Conservation (phyloP, 768 basidiomycete species). For the Rhodosporidiobolus odoratus region DNA sequence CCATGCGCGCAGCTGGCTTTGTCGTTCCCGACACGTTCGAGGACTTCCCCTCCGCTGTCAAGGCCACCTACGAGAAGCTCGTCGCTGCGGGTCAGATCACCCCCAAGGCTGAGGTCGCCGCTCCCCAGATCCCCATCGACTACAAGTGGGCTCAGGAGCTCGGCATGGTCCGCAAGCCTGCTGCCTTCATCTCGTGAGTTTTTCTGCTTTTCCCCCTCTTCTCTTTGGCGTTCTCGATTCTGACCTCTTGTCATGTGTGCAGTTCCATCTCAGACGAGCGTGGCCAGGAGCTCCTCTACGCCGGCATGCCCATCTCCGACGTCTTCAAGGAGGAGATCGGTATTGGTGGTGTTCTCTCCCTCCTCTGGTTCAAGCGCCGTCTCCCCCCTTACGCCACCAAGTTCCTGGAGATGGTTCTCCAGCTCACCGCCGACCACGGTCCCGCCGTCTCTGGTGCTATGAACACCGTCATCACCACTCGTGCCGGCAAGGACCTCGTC, state of each 20-base stretch:
- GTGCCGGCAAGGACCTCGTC: conserved; percentile 98
- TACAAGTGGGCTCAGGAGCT: conserved; percentile 99
- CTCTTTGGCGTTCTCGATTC: background rate
- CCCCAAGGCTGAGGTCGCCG: conserved; percentile 71
- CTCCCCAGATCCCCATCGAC: conserved; percentile 98
- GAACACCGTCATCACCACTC: conserved; percentile 98
- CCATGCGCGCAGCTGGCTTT: conserved; percentile 91
- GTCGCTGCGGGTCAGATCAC: conserved; percentile 63
- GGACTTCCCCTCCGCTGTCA: conserved; percentile 78
- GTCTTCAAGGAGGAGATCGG: conserved; percentile 73
- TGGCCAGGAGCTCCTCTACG: conserved; percentile 95
- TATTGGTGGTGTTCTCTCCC: conserved; percentile 86
- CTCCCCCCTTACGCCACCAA: conserved; percentile 90
- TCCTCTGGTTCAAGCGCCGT: conserved; percentile 96
- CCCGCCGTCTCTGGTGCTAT: conserved; percentile 61
- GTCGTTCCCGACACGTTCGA: conserved; percentile 97
- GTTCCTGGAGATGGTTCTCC: conserved; percentile 99
- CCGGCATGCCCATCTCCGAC: conserved; percentile 97
- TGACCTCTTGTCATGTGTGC: conserved; percentile 54
- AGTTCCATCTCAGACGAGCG: conserved; percentile 99
- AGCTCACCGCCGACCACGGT: conserved; percentile 92
- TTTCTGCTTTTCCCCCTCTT: background rate
- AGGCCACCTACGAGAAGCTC: conserved; percentile 76
- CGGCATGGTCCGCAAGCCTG: conserved; percentile 95
- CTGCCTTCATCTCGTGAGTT: conserved; percentile 56